Conservation (phyloP, 768 basidiomycete genomes). For the Mycena amicta region DNA sequence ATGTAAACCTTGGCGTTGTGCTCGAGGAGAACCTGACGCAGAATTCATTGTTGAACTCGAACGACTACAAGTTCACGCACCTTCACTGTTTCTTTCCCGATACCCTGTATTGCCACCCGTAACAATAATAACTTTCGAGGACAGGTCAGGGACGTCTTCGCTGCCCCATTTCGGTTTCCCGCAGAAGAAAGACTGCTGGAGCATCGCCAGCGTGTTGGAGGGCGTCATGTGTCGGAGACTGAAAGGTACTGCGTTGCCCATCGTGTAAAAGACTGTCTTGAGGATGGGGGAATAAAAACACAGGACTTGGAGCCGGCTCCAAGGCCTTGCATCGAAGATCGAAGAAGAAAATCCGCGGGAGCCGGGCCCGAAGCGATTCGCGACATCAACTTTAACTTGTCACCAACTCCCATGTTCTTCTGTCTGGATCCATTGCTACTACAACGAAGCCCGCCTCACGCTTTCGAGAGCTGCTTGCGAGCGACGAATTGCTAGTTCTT, state of each 20-base stretch:
- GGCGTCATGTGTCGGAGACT: conserved; percentile 15
- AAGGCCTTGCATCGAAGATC: no score
- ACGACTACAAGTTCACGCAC: background rate
- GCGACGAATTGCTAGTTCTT: conserved; percentile 15
- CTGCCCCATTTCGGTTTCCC: conserved; percentile 16
- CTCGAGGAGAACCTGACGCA: conserved; percentile 30
- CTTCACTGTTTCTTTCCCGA: conserved; percentile 21
- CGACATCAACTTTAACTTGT: no score
- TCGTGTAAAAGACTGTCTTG: no score
- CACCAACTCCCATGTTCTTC: no score
- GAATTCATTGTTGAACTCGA: no score
- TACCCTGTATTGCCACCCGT: conserved; percentile 24
- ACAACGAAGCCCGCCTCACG: conserved; percentile 16
- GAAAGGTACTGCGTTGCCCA: conserved; percentile 14
- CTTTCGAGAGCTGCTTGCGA: conserved; percentile 17
- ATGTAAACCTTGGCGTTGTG: conserved; percentile 46
- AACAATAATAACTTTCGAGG: conserved; percentile 23
- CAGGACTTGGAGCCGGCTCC: no score
- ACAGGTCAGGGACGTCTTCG: conserved; percentile 23
- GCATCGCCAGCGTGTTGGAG: background rate
- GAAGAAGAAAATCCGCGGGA: no score
- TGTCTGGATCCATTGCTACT: no score
- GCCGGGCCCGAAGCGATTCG: no score
- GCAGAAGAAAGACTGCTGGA: conserved; percentile 16
- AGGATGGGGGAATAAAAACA: no score